Percentiles rank a stretch among this genome's conserved stretches.
These are phyloP conservation scores for Triticum turgidum DNA, from an alignment of 176 grass and related monocot genomes.

Conservation along the genomic window DNA sequence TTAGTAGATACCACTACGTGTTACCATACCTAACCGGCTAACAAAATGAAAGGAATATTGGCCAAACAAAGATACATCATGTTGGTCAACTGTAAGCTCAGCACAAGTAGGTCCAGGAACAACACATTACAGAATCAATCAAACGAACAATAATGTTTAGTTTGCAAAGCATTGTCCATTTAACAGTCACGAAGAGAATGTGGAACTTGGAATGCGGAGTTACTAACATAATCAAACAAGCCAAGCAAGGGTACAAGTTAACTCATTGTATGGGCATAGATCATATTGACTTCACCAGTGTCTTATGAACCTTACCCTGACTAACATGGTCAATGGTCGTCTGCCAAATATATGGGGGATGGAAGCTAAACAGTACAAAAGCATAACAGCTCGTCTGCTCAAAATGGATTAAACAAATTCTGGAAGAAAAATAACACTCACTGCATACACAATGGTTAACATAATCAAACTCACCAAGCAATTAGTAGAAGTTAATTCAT, in stretches of 20 bases:
- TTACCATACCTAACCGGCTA: not conserved
- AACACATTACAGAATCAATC: not conserved
- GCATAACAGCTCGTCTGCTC: not conserved
- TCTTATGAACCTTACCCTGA: not conserved
- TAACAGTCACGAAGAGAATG: not conserved
- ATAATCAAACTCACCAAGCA: not conserved
- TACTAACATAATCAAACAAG: not conserved
- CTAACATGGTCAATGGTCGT: not conserved
- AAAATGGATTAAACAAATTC: not conserved
- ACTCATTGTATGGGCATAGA: not conserved
- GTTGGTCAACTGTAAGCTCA: conserved; percentile 1
- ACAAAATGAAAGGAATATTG: not conserved
- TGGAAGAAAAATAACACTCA: too few species aligned
- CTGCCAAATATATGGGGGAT: not conserved
- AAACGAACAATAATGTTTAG: not conserved
- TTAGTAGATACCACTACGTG: conserved; percentile 2
- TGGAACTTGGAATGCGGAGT: not conserved
- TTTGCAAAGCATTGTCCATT: not conserved
- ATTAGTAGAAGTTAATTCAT: not conserved
- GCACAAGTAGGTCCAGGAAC: conserved; percentile 7
- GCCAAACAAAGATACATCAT: conserved; percentile 4
- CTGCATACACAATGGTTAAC: too few species aligned
- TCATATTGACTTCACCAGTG: not conserved
- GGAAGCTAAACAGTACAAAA: not conserved
- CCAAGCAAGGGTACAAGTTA: not conserved